Conservation (phyloP, 129 eudicot species). For the Apium graveolens region DNA sequence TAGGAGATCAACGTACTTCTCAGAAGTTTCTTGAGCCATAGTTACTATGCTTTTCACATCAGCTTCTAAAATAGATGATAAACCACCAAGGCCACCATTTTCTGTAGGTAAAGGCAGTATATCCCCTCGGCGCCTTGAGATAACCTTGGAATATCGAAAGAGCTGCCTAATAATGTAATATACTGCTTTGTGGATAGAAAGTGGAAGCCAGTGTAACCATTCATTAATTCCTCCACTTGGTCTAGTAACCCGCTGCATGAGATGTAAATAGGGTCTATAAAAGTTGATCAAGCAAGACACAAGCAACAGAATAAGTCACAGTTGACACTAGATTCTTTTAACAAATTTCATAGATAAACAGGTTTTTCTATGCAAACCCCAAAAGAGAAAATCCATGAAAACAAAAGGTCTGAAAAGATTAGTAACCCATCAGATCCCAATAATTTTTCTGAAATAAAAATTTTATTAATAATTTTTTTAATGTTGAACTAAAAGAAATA, state of each 20-base stretch:
- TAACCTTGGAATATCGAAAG: conserved; percentile 45
- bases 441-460: not conserved
- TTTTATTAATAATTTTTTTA: not conserved
- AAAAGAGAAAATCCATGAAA: not conserved
- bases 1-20: conserved; percentile 39
- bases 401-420: not conserved
- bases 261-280: not conserved
- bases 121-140: conserved; percentile 40
- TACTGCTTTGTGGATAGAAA: conserved; percentile 73
- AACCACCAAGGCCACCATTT: conserved; percentile 58
- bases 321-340: not conserved
- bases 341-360: not conserved
- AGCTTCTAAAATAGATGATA: conserved; percentile 81
- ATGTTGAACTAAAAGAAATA: not conserved
- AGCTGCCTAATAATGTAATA: conserved; percentile 59
- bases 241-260: conserved; percentile 80
- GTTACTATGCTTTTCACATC: conserved; percentile 70
- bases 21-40: conserved; percentile 73
- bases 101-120: conserved; percentile 35
- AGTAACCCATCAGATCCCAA: not conserved
- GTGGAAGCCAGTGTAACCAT: conserved; percentile 89
- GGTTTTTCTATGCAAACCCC: not conserved
- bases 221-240: conserved; percentile 96
- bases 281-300: conserved; percentile 12
- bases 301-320: conserved; percentile 10